Percentiles rank a stretch among this genome's conserved stretches.
Conservation (phyloP, 768 basidiomycete genomes). For the Naematelia aurantialba region DNA sequence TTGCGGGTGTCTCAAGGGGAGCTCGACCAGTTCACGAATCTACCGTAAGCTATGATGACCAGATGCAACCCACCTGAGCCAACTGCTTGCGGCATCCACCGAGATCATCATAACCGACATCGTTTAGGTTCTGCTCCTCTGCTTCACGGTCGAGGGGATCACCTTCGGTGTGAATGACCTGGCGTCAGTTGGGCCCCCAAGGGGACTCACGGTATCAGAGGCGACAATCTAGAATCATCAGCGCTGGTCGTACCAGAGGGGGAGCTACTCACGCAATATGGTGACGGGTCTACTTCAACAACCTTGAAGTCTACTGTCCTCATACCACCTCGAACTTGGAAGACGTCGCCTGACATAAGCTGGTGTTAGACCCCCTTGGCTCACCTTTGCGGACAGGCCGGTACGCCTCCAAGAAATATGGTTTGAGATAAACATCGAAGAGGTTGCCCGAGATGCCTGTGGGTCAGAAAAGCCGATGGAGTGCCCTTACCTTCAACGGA, state of each 20-base stretch:
- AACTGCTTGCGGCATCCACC: conserved; percentile 99
- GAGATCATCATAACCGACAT: conserved; percentile 98
- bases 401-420: conserved; percentile 93
- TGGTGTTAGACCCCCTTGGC: conserved; percentile 5
- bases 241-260: background rate
- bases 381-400: conserved; percentile 43
- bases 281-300: conserved; percentile 94
- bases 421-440: conserved; percentile 96
- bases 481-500: conserved; percentile 73
- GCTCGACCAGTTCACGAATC: conserved; percentile 96
- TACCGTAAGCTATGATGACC: conserved; percentile 13
- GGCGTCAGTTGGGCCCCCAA: background rate
- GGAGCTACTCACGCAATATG: conserved; percentile 63
- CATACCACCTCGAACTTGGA: conserved; percentile 98
- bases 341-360: conserved; percentile 71
- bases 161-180: conserved; percentile 64
- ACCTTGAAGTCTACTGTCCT: conserved; percentile 95
- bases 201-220: conserved; percentile 93
- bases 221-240: conserved; percentile 68
- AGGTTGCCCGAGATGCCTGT: conserved; percentile 82
- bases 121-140: conserved; percentile 91
- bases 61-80: conserved; percentile 61
- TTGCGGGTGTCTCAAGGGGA: conserved; percentile 96
- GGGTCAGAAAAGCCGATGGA: background rate
- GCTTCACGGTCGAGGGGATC: conserved; percentile 99